Evolutionary conservation across 2,329 filamentous ascomycete genomes (phyloP).

Genomic region (Fusarium austroafricanum): DNA sequence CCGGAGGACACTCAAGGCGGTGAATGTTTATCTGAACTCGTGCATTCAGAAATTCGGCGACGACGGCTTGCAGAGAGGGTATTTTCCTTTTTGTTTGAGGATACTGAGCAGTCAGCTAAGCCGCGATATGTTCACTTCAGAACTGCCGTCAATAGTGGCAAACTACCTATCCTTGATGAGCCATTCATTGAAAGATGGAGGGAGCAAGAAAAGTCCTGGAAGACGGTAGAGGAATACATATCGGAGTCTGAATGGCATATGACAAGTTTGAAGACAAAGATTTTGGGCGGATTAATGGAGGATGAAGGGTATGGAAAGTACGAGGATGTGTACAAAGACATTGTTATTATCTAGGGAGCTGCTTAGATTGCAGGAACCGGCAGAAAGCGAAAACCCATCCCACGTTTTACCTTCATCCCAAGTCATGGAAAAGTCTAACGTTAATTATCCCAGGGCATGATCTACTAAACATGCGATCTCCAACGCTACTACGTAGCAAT

Average conservation of each 20-base stretch:
- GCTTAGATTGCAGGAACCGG: too few species aligned
- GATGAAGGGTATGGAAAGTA: neutral
- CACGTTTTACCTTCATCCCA: neutral
- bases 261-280: neutral
- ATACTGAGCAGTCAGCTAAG: accelerated
- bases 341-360: neutral
- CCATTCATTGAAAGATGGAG: neutral
- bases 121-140: accelerated
- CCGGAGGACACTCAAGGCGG: neutral
- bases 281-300: neutral
- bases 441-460: neutral
- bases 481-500: too few species aligned
- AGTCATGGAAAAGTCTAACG: neutral
- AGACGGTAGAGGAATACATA: accelerated
- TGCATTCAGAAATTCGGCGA: neutral
- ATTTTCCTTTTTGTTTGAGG: neutral
- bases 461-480: neutral
- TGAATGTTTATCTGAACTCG: accelerated
- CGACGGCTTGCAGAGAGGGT: neutral
- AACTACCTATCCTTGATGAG: accelerated
- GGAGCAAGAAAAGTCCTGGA: neutral
- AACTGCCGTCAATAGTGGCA: accelerated
- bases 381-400: neutral
- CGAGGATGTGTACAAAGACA: neutral
- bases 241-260: conserved; percentile 1